Evolutionary conservation across 106 monocot genomes (phyloP).

Genomic region (Phalaenopsis aphrodite): DNA sequence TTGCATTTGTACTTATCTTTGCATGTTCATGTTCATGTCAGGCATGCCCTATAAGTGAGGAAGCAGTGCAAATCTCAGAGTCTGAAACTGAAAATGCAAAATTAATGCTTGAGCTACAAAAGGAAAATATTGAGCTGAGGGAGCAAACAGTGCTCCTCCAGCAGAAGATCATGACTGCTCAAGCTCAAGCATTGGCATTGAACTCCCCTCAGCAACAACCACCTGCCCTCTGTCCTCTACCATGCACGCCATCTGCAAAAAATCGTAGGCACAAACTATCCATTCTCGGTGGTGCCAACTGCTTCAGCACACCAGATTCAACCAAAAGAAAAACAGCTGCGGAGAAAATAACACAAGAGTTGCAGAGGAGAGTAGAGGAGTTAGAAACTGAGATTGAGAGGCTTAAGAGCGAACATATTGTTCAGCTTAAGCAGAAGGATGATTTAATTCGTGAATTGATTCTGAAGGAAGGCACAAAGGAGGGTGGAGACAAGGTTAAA

Average conservation of each 20-base stretch:
- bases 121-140: slow-evolving; percentile 77
- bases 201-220: slow-evolving; percentile 21
- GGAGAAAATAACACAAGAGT: slow-evolving; percentile 15
- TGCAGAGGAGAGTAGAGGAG: slow-evolving; percentile 31
- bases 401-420: slow-evolving; percentile 51
- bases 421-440: slow-evolving; percentile 64
- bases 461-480: slow-evolving; percentile 5
- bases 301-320: slow-evolving; percentile 68
- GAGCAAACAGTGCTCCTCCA: slow-evolving; percentile 58
- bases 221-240: slow-evolving; percentile 7
- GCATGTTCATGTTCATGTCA: slow-evolving; percentile 10
- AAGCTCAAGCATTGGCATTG: slow-evolving; percentile 57
- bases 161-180: slow-evolving; percentile 61
- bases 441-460: slow-evolving; percentile 48
- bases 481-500: neutral
- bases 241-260: slow-evolving; percentile 28
- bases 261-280: slow-evolving; percentile 39
- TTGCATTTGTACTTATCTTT: neutral
- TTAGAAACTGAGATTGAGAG: slow-evolving; percentile 50
- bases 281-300: slow-evolving; percentile 44
- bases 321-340: slow-evolving; percentile 21
- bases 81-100: slow-evolving; percentile 55
- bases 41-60: slow-evolving; percentile 42
- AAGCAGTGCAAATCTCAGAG: slow-evolving; percentile 31
- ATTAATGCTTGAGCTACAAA: slow-evolving; percentile 69